Conservation (phyloP, 2,329 filamentous ascomycete genomes). For the Teratosphaeria gauchensis region DNA sequence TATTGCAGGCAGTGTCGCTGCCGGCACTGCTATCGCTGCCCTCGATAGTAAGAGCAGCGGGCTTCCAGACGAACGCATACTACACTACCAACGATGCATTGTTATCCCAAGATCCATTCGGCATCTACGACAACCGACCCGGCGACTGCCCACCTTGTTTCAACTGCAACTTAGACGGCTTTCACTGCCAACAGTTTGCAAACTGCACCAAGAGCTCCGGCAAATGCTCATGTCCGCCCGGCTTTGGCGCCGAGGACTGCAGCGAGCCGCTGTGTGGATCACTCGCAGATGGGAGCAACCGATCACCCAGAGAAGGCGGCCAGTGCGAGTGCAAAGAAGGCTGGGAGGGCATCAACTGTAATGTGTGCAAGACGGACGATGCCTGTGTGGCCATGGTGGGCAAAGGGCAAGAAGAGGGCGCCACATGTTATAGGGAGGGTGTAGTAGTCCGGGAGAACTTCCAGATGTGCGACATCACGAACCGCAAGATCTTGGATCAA, state of each 20-base stretch:
- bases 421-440: slow-evolving; percentile 85
- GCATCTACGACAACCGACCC: slow-evolving; percentile 63
- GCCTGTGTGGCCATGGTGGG: slow-evolving; percentile 87
- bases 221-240: slow-evolving; percentile 83
- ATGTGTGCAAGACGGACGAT: slow-evolving; percentile 71
- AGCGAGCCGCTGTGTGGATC: slow-evolving; percentile 85
- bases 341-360: slow-evolving; percentile 97
- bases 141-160: slow-evolving; percentile 81
- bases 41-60: slow-evolving; percentile 8
- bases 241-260: slow-evolving; percentile 92
- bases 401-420: slow-evolving; percentile 54
- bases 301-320: slow-evolving; percentile 61
- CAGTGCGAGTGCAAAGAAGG: slow-evolving; percentile 82
- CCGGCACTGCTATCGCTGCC: slow-evolving; percentile 16
- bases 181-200: slow-evolving; percentile 83
- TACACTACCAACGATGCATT: slow-evolving; percentile 22
- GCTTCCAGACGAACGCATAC: slow-evolving; percentile 15
- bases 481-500: slow-evolving; percentile 81
- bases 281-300: slow-evolving; percentile 67
- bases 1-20: slow-evolving; percentile 11
- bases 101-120: slow-evolving; percentile 32
- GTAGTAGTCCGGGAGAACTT: slow-evolving; percentile 89
- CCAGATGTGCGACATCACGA: slow-evolving; percentile 96
- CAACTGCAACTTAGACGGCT: slow-evolving; percentile 92
- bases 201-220: slow-evolving; percentile 83